Conservation (phyloP, 2,329 filamentous ascomycete species). For the Scleromitrula shiraiana region DNA sequence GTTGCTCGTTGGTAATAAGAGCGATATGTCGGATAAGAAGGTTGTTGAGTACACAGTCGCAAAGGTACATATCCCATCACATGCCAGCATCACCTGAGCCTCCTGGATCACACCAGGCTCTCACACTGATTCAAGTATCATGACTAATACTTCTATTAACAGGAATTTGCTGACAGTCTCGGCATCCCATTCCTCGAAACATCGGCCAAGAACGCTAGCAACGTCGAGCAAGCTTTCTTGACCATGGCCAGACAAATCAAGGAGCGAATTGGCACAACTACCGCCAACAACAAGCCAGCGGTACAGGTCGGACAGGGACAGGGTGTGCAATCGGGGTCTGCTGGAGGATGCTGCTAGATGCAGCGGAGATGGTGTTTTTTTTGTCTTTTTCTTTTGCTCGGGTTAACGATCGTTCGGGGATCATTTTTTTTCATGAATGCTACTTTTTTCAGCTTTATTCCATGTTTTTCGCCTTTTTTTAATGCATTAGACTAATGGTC, state of each 20-base stretch:
- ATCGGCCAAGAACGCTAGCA: conserved; percentile 98
- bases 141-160: conserved; percentile 17
- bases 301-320: conserved; percentile 94
- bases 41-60: conserved; percentile 99
- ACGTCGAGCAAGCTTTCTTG: conserved; percentile 98
- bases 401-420: conserved; percentile 13
- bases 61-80: conserved; percentile 62
- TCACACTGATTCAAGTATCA: not conserved
- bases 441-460: conserved; percentile 14
- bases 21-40: conserved; percentile 99
- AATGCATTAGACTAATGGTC: conserved; percentile 26
- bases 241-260: conserved; percentile 99
- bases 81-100: conserved; percentile 21
- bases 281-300: conserved; percentile 93
- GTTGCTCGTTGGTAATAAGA: conserved; percentile 98
- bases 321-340: conserved; percentile 81
- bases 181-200: conserved; percentile 99
- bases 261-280: conserved; percentile 97
- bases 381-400: conserved; percentile 3
- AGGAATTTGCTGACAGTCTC: conserved; percentile 98
- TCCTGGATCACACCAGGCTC: conserved; percentile 9
- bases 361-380: conserved; percentile 15
- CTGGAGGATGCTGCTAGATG: conserved; percentile 87
- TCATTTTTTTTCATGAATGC: too few species aligned
- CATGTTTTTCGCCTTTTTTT: conserved; percentile 21